phyloP scores from a whole-genome alignment of 768 basidiomycete species.

The Brasilioporus rufonigricans region DNA sequence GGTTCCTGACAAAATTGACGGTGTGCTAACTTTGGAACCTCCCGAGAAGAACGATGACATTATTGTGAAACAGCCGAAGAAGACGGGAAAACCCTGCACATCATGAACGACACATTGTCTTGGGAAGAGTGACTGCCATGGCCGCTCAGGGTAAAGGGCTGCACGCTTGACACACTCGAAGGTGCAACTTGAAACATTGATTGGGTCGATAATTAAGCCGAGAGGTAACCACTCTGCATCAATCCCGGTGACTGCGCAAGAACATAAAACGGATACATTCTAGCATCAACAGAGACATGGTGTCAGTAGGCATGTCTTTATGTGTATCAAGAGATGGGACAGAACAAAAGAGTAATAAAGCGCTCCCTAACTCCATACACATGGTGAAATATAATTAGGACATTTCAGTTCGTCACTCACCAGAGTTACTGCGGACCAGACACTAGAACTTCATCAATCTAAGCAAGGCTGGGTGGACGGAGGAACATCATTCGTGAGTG shows the following conservation, averaged over 20 bases:
- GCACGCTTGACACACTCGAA: not conserved
- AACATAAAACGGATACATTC: not conserved
- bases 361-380: not conserved
- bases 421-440: not conserved
- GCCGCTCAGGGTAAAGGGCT: not conserved
- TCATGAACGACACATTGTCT: not conserved
- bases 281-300: not conserved
- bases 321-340: not conserved
- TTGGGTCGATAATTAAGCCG: not conserved
- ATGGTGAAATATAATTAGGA: not conserved
- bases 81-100: not conserved
- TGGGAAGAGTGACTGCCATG: not conserved
- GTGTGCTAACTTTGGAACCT: not conserved
- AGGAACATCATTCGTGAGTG: not conserved
- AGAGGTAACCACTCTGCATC: not conserved
- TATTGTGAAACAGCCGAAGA: slow-evolving; percentile 6
- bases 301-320: not conserved
- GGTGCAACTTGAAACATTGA: not conserved
- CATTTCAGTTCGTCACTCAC: not conserved
- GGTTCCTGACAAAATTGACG: no score
- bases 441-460: not conserved
- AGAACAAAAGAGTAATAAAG: not conserved
- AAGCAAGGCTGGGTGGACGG: not conserved
- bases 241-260: not conserved
- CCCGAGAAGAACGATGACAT: slow-evolving; percentile 1